phyloP scores from a whole-genome alignment of 1,284 basidiomycete species.

The Heterobasidion occidentale region DNA sequence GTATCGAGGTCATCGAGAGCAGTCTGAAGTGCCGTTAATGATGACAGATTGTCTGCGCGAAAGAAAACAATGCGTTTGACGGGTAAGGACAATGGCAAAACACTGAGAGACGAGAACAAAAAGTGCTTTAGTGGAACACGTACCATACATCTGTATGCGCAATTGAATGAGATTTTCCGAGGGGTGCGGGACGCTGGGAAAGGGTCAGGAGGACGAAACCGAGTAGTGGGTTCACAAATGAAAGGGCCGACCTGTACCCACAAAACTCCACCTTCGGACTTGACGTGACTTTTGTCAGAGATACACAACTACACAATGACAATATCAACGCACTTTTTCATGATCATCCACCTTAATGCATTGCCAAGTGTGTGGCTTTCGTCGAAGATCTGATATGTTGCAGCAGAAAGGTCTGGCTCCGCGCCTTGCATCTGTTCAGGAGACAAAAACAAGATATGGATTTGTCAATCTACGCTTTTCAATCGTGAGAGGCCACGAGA shows the following conservation, averaged over 20 bases:
- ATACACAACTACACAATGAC: conserved; percentile 2
- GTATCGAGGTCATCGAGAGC: conserved; percentile 73
- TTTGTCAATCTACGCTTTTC: neutral
- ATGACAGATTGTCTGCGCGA: conserved; percentile 64
- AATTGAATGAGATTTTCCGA: conserved; percentile 95
- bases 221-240: conserved; percentile 3
- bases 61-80: neutral
- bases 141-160: conserved; percentile 98
- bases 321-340: conserved; percentile 82
- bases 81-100: neutral
- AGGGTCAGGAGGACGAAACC: neutral
- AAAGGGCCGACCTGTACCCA: conserved; percentile 75
- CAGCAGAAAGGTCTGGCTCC: conserved; percentile 77
- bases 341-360: conserved; percentile 92
- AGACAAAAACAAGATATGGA: neutral
- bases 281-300: conserved; percentile 33
- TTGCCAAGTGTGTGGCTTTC: conserved; percentile 97
- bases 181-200: conserved; percentile 80
- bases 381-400: conserved; percentile 88
- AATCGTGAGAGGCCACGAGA: neutral
- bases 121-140: conserved; percentile 23
- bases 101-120: neutral
- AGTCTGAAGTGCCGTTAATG: conserved; percentile 67
- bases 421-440: conserved; percentile 61
- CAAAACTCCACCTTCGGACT: conserved; percentile 99